Evolutionary conservation across 139 green algal species (phyloP), one percentile per base, ranked within the genome.

Genomic region (Coelastrella sp.): DNA sequence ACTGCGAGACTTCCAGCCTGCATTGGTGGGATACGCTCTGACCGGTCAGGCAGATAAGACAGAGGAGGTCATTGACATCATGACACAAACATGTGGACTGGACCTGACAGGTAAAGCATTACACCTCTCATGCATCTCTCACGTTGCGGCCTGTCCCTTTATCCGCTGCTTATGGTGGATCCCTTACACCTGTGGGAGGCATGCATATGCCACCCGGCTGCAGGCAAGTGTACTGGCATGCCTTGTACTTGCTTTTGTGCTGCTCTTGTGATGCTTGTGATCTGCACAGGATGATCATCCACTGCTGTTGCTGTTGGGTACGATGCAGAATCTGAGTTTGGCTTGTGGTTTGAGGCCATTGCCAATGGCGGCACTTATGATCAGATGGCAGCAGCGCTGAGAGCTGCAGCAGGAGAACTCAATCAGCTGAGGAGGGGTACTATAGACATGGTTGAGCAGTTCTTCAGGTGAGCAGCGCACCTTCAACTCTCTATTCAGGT

Each of bases 241-340:
- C 35, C 35, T 49, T 49, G 35, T 49, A 49, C 35, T 5, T 49
- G 35, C 35, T 49, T 49, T 49, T 49, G 1, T 49, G 35, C 3
- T 49, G 35, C 35, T 5, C 3, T 49, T 49, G 35, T 5, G 35
- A 49, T 49, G 3, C 35, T 49, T 49, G 35, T 49, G 35, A 49
- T 49, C 3, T 49, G 35, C 35, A 49, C 35, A 49, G 35, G 3
- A 49, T 49, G 35, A 49, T 49, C 35, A 49, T 49, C 35, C 1
- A 0, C 74, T 80, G 74, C 74, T 80, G 74, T 24, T 60, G 74
- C 74, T 80, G 12, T 19, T 72, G 63, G 12, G 1, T 14, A 5
- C 76, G 27, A 11, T 89, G 81, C 91, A 7, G 95, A 98, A 87
- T 87, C 92, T 7, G 96, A 98, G 90, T 98, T 93, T 89, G 93